phyloP scores from a whole-genome alignment of 2,329 filamentous ascomycete species.

The Bipolaris gigantea region DNA sequence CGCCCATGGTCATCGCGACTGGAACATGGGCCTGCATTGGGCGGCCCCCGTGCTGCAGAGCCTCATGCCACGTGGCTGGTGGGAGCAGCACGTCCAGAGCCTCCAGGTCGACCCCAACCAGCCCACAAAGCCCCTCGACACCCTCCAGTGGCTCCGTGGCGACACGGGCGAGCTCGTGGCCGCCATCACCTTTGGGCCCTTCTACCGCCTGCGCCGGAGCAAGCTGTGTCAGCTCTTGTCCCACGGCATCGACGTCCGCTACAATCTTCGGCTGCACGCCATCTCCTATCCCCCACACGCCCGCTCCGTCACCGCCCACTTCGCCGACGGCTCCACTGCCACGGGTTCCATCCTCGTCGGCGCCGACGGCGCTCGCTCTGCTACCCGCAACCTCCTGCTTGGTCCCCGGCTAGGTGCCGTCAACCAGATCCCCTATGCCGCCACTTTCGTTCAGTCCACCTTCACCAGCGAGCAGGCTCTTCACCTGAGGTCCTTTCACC shows the following conservation, averaged over 20 bases:
- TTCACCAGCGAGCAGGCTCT: conserved; percentile 50
- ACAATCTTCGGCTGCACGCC: conserved; percentile 44
- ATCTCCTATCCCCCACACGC: conserved; percentile 40
- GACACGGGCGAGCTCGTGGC: conserved; percentile 42
- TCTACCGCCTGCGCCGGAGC: conserved; percentile 43
- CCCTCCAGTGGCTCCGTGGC: conserved; percentile 39
- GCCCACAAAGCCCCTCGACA: conserved; percentile 41
- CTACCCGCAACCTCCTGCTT: conserved; percentile 34
- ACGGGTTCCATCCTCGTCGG: conserved; percentile 42
- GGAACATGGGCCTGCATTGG: conserved; percentile 68
- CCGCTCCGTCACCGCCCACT: conserved; percentile 40
- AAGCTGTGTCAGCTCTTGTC: conserved; percentile 40
- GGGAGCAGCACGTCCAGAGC: conserved; percentile 51
- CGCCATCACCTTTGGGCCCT: conserved; percentile 37
- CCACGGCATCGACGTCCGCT: conserved; percentile 36
- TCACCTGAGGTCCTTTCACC: conserved; percentile 50
- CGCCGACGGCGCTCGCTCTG: conserved; percentile 43
- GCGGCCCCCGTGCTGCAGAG: conserved; percentile 56
- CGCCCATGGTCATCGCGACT: conserved; percentile 55
- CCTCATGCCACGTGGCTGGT: conserved; percentile 57
- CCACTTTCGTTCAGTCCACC: conserved; percentile 50
- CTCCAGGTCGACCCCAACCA: conserved; percentile 56
- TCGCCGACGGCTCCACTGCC: conserved; percentile 36
- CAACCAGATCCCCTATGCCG: conserved; percentile 48
- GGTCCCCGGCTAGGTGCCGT: conserved; percentile 33